A percentile compares a stretch with the other conserved stretches of the same genome.
Conservation (phyloP, 2,329 filamentous ascomycete genomes). For the Pseudocercospora macadamiae region DNA sequence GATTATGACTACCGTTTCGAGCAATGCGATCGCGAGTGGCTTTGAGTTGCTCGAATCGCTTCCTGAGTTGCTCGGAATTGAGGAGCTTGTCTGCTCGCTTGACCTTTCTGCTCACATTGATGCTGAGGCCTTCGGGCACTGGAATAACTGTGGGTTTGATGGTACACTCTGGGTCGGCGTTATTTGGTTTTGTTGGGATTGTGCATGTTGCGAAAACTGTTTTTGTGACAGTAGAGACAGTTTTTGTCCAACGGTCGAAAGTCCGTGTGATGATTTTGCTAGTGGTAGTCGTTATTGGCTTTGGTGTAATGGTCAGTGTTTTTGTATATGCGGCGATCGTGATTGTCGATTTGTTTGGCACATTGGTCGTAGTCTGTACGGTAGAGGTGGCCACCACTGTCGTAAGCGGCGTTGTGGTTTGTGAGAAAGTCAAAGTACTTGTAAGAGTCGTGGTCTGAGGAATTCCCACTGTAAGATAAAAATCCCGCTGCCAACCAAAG, state of each 20-base stretch:
- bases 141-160: conserved; percentile 29
- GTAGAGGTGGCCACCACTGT: conserved; percentile 20
- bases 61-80: conserved; percentile 1
- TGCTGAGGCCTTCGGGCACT: conserved; percentile 23
- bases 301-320: conserved; percentile 30
- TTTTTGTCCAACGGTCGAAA: conserved; percentile 36
- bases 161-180: conserved; percentile 23
- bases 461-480: conserved; percentile 40
- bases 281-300: conserved; percentile 24
- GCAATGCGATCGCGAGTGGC: conserved; percentile 7
- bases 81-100: conserved; percentile 9
- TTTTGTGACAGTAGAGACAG: conserved; percentile 27
- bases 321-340: conserved; percentile 35
- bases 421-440: conserved; percentile 22
- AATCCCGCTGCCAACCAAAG: conserved; percentile 51
- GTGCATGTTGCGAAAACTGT: conserved; percentile 45
- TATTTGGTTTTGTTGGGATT: conserved; percentile 7
- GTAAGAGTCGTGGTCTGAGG: conserved; percentile 27
- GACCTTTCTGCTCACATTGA: conserved; percentile 21
- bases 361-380: conserved; percentile 23
- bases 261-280: conserved; percentile 29
- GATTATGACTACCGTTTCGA: conserved; percentile 12
- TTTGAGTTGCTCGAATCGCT: conserved; percentile 3
- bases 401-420: conserved; percentile 21
- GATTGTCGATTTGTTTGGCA: conserved; percentile 29